These are phyloP conservation scores for Eucalyptus microcorys DNA, from an alignment of 345 rosid genomes.

Conservation along the genomic window DNA sequence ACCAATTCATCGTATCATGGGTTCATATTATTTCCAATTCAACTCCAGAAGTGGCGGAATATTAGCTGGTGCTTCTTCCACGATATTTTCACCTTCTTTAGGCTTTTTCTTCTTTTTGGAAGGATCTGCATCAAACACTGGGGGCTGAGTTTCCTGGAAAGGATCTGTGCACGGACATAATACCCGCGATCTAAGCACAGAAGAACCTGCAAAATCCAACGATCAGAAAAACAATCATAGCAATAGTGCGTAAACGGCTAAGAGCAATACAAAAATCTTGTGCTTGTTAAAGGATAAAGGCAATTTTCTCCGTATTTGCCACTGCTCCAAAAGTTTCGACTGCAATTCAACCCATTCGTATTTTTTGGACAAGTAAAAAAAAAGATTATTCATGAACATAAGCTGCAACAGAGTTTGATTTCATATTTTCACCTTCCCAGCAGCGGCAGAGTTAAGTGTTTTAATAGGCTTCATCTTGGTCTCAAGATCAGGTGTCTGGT, in stretches of 20 bases:
- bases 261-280: background rate
- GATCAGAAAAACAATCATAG: background rate
- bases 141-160: conserved; percentile 75
- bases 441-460: conserved; percentile 47
- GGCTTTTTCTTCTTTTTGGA: conserved; percentile 86
- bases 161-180: conserved; percentile 88
- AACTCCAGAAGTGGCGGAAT: too few relatives aligned
- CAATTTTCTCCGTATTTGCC: conserved; percentile 94
- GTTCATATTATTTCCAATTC: too few relatives aligned
- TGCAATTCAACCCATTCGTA: conserved; percentile 27
- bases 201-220: conserved; percentile 45
- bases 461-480: too few relatives aligned
- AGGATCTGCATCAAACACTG: conserved; percentile 61
- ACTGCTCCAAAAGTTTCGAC: conserved; percentile 94
- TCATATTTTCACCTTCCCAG: conserved; percentile 60
- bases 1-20: too few relatives aligned
- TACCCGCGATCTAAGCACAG: conserved; percentile 81
- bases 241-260: background rate
- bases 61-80: too few relatives aligned
- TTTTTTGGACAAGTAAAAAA: background rate
- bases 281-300: conserved; percentile 87
- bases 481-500: too few relatives aligned
- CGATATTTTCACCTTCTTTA: conserved; percentile 22
- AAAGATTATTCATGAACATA: background rate
- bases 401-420: background rate